Evolutionary conservation across 2,329 filamentous ascomycete species (phyloP).

Genomic region (Pseudogymnoascus sp.): DNA sequence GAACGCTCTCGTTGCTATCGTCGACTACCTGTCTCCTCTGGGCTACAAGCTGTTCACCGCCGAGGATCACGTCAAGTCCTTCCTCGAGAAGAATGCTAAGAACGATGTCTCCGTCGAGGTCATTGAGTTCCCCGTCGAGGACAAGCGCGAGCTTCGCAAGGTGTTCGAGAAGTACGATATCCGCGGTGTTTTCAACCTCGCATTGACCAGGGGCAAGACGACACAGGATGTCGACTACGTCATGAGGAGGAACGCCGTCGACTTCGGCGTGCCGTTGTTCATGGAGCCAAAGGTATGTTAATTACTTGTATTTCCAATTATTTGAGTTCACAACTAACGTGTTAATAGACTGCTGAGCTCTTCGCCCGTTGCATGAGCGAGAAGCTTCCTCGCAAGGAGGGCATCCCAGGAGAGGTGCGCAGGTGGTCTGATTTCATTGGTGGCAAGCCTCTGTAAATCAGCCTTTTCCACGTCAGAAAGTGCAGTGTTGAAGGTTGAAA

Average conservation of each 20-base stretch:
- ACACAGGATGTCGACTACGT: slow-evolving; percentile 91
- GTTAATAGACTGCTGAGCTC: slow-evolving; percentile 73
- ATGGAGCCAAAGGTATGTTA: slow-evolving; percentile 88
- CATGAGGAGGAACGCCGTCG: slow-evolving; percentile 95
- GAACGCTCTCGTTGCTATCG: slow-evolving; percentile 65
- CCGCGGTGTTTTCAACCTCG: slow-evolving; percentile 90
- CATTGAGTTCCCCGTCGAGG: slow-evolving; percentile 92
- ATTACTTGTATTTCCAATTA: background rate
- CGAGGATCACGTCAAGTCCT: slow-evolving; percentile 68
- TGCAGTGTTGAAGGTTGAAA: slow-evolving; percentile 4
- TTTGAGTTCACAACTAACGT: slow-evolving; percentile 25
- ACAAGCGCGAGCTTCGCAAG: slow-evolving; percentile 89
- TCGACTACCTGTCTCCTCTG: slow-evolving; percentile 78
- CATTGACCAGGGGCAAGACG: slow-evolving; percentile 72
- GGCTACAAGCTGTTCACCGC: slow-evolving; percentile 93
- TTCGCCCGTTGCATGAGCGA: slow-evolving; percentile 96
- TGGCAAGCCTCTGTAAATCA: slow-evolving; percentile 62
- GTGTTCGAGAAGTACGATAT: slow-evolving; percentile 98
- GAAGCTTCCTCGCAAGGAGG: slow-evolving; percentile 83
- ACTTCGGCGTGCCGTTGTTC: slow-evolving; percentile 95
- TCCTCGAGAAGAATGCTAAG: slow-evolving; percentile 66
- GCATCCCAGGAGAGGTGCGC: slow-evolving; percentile 83
- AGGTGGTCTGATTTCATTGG: slow-evolving; percentile 95
- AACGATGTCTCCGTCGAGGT: slow-evolving; percentile 67
- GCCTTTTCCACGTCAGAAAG: background rate